Conservation (phyloP, 768 basidiomycete genomes). For the Thelephora ganbajun region DNA sequence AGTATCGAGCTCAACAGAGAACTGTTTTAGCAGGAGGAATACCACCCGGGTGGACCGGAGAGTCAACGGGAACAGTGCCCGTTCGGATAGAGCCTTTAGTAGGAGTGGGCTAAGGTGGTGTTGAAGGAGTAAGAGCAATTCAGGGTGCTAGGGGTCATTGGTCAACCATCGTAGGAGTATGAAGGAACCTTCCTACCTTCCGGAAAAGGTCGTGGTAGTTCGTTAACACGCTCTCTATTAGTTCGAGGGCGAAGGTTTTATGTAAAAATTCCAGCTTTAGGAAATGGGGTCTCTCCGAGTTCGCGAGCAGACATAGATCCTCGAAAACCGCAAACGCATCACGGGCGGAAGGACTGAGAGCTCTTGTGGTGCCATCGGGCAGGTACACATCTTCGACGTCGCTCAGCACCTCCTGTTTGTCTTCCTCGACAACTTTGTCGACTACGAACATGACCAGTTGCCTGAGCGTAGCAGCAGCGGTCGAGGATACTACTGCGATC, state of each 20-base stretch:
- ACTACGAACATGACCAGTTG: constrained; percentile 97
- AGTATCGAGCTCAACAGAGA: constrained; percentile 62
- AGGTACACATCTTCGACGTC: constrained; percentile 33
- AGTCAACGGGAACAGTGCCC: constrained; percentile 74
- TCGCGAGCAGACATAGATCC: constrained; percentile 82
- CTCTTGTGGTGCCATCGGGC: constrained; percentile 52
- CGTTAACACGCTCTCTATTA: constrained; percentile 92
- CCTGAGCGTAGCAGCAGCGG: constrained; percentile 89
- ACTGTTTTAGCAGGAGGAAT: constrained; percentile 86
- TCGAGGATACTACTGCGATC: constrained; percentile 92
- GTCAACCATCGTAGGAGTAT: not conserved
- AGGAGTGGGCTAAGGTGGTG: constrained; percentile 86
- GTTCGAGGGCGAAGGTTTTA: constrained; percentile 91
- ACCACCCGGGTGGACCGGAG: constrained; percentile 88
- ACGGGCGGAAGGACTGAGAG: constrained; percentile 58
- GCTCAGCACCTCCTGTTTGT: constrained; percentile 27
- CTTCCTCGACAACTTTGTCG: constrained; percentile 82
- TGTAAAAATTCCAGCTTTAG: constrained; percentile 71
- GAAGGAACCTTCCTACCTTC: constrained; percentile 32
- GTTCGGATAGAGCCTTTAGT: constrained; percentile 72
- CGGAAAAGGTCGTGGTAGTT: constrained; percentile 83
- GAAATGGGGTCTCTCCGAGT: constrained; percentile 68
- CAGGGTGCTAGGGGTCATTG: constrained; percentile 41
- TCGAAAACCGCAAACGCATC: constrained; percentile 87
- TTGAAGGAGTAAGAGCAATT: constrained; percentile 74